Evolutionary conservation across 805 yeast species (phyloP), one percentile per base, ranked within the genome.

Genomic region (Wickerhamiella kazuoi): DNA sequence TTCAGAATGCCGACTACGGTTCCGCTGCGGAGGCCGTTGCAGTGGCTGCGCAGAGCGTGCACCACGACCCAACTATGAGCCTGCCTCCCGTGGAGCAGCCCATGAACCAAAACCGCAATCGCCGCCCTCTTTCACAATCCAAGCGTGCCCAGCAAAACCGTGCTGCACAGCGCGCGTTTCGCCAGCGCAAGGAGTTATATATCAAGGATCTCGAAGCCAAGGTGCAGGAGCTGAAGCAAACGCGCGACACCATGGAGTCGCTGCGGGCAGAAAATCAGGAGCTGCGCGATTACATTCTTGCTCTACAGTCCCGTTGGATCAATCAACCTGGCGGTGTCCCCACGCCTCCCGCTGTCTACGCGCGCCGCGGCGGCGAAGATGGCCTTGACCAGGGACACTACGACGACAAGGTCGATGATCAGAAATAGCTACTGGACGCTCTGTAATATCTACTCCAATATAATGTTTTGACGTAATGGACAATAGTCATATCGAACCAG

Each of bases 81-180:
- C 40, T 50, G 41, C 43, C 49, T 23, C 49, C 51, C 19, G 54
- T 50, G 28, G 52, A 50, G 24, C 53, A 49, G 51, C 54, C 53
- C 11, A 45, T 50, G 52, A 44, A 41, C 30, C 44, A 49, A 37
- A 37, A 45, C 43, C 49, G 54, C 28, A 49, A 50, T 37, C 41
- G 66, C 32, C 57, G 71, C 41, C 67, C 69, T 15, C 60, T 77
- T 33, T 67, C 75, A 18, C 69, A 67, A 41, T 72, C 90, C 31
- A 82, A 81, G 57, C 72, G 96, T 46, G 95, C 95, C 1, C 84
- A 78, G 7, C 96, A 86, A 60, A 86, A 86, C 63, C 67, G 96
- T 52, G 76, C 73, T 44, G 95, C 96, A 3, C 96, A 86, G 61
- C 72, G 81, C 48, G 94, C 94, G 7, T 86, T 84, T 61, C 70